A percentile compares a stretch with the other conserved stretches of the same genome.
Conservation (phyloP, 306 rosid species). For the Casuarina cunninghamiana region DNA sequence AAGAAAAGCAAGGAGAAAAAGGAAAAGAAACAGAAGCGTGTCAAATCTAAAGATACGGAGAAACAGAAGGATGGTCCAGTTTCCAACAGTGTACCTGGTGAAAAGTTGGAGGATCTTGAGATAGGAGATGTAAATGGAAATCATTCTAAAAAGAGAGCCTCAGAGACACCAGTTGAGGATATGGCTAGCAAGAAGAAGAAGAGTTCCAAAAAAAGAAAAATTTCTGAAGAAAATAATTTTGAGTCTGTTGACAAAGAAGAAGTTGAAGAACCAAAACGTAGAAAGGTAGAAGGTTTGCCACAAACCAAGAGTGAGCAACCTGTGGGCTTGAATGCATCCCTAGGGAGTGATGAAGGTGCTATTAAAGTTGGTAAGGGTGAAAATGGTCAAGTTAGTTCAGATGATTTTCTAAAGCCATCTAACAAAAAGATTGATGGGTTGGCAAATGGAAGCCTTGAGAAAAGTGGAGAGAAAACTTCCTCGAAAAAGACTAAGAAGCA, state of each 20-base stretch:
- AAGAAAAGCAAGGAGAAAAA: slow-evolving; percentile 51
- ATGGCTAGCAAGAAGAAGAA: slow-evolving; percentile 37
- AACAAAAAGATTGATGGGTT: slow-evolving; percentile 20
- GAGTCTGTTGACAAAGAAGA: slow-evolving; percentile 36
- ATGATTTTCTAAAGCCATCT: slow-evolving; percentile 21
- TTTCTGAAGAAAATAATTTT: slow-evolving; percentile 48
- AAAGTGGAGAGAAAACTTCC: slow-evolving; percentile 44
- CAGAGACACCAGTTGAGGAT: slow-evolving; percentile 31
- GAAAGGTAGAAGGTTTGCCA: slow-evolving; percentile 42
- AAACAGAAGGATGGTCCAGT: slow-evolving; percentile 36
- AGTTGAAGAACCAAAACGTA: slow-evolving; percentile 60
- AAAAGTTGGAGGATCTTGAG: slow-evolving; percentile 8
- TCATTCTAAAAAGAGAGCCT: slow-evolving; percentile 32
- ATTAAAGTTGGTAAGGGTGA: neutral
- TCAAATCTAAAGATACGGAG: slow-evolving; percentile 38
- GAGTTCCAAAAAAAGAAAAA: slow-evolving; percentile 70
- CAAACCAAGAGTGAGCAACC: slow-evolving; percentile 35
- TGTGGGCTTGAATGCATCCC: slow-evolving; percentile 20
- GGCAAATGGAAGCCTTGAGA: slow-evolving; percentile 37
- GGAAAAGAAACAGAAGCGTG: slow-evolving; percentile 45
- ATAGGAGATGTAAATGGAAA: slow-evolving; percentile 24
- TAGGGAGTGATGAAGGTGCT: slow-evolving; percentile 22
- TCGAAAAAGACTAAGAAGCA: slow-evolving; percentile 52
- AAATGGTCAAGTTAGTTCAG: slow-evolving; percentile 15
- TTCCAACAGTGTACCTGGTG: too few relatives aligned